Evolutionary conservation across 495 filamentous ascomycete species (phyloP).

Genomic region (Clohesyomyces aquaticus): DNA sequence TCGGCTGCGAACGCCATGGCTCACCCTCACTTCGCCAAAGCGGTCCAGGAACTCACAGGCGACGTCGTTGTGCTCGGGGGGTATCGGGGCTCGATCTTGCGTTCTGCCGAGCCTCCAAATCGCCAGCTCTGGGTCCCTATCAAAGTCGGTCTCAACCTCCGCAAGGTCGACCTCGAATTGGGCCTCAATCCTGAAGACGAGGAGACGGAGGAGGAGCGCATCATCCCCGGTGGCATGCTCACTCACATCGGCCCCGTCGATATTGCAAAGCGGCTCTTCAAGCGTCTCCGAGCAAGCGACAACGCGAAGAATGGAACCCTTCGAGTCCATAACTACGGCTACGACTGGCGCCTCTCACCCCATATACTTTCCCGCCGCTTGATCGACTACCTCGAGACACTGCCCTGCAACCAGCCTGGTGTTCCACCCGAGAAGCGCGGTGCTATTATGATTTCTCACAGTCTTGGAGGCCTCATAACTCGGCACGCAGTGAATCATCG

Average conservation of each 20-base stretch:
- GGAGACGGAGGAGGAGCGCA: slow-evolving; percentile 76
- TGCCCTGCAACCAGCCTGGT: slow-evolving; percentile 71
- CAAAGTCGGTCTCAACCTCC: slow-evolving; percentile 89
- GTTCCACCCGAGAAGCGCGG: slow-evolving; percentile 60
- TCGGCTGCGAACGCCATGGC: slow-evolving; percentile 40
- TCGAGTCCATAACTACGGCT: slow-evolving; percentile 87
- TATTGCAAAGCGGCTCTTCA: slow-evolving; percentile 80
- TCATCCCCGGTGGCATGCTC: slow-evolving; percentile 84
- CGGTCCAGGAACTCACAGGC: slow-evolving; percentile 71
- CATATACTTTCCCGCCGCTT: slow-evolving; percentile 72
- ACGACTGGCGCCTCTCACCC: slow-evolving; percentile 92
- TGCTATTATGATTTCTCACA: slow-evolving; percentile 84
- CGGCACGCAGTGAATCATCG: slow-evolving; percentile 86
- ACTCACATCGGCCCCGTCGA: slow-evolving; percentile 91
- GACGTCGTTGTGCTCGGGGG: slow-evolving; percentile 90
- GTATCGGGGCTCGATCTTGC: slow-evolving; percentile 84
- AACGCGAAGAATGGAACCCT: slow-evolving; percentile 72
- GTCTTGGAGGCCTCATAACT: slow-evolving; percentile 85
- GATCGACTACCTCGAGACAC: slow-evolving; percentile 68
- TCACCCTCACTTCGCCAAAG: slow-evolving; percentile 63
- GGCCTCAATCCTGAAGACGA: slow-evolving; percentile 84
- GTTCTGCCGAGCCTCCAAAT: slow-evolving; percentile 79
- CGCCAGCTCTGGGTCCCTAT: slow-evolving; percentile 91
- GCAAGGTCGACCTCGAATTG: slow-evolving; percentile 90
- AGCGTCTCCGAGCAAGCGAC: slow-evolving; percentile 70